Evolutionary conservation across 768 basidiomycete genomes (phyloP).

Genomic region (Saitozyma podzolica): DNA sequence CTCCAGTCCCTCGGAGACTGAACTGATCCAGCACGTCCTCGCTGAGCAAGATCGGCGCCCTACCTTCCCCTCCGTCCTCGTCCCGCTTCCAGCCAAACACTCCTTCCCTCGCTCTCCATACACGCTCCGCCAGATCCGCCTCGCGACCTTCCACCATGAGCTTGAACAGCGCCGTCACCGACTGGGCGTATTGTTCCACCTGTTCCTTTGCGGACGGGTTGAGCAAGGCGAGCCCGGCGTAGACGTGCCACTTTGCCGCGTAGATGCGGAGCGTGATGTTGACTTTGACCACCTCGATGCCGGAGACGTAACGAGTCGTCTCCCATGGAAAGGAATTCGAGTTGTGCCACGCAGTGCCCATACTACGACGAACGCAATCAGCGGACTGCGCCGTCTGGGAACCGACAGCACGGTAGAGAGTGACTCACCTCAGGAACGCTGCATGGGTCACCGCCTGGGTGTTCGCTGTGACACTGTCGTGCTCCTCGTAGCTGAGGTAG

Average conservation of each 20-base stretch:
- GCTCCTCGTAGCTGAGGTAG: slow-evolving; percentile 91
- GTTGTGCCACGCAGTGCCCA: slow-evolving; percentile 94
- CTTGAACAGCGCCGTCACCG: slow-evolving; percentile 87
- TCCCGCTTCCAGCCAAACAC: slow-evolving; percentile 65
- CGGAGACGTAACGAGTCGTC: slow-evolving; percentile 84
- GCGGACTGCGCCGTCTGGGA: not conserved
- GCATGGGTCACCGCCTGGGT: slow-evolving; percentile 98
- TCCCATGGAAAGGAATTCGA: slow-evolving; percentile 88
- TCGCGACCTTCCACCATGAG: slow-evolving; percentile 74
- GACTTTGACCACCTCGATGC: slow-evolving; percentile 96
- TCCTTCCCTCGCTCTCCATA: slow-evolving; percentile 69
- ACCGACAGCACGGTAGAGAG: not conserved
- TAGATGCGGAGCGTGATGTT: slow-evolving; percentile 96
- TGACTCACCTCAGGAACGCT: slow-evolving; percentile 80
- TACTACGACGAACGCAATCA: slow-evolving; percentile 59
- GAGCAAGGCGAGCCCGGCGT: slow-evolving; percentile 95
- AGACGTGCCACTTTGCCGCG: slow-evolving; percentile 97
- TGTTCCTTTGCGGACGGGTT: slow-evolving; percentile 86
- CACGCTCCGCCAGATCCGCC: slow-evolving; percentile 64
- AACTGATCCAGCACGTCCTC: slow-evolving; percentile 86
- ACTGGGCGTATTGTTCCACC: slow-evolving; percentile 86
- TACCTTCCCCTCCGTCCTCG: slow-evolving; percentile 29
- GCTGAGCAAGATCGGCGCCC: slow-evolving; percentile 71
- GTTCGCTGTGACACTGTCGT: slow-evolving; percentile 94
- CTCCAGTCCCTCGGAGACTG: slow-evolving; percentile 63